Base-by-base conservation (phyloP, 2,329 filamentous ascomycete genomes). In the Leptographium lundbergii region DNA sequence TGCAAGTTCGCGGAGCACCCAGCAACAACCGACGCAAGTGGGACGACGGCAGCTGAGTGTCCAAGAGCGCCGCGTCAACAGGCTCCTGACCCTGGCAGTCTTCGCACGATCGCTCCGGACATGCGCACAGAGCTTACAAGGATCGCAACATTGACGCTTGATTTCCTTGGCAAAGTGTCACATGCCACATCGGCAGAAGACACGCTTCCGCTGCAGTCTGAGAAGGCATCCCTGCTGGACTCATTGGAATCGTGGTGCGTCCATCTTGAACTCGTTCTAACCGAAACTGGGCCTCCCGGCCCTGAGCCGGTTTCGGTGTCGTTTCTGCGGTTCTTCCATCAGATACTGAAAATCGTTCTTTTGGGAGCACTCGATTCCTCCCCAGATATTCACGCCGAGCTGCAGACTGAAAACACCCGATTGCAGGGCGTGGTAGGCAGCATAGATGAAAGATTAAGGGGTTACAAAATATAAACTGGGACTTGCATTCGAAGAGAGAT, bases 321-420 rank as follows among this genome's bases (percentile, higher is more conserved):
- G 59, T 74, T 75, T 58, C 34, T 73, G 61, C 71, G 67, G 9
- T 60, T 70, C 32, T 72, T 74, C 19, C 66, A 70, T 64, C 62
- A 60, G 29, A 66, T 70, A 59, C 57, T 74, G 17, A 71, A 66
- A 61, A 64, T 73, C 19, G 57, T 73, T 61, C 63, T 75, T 13
- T 48, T 73, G 24, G 69, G 71, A 5, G 60, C 64, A 57, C 54
- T 74, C 13, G 65, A 71, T 45, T 67, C 61, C 51, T 68, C 68
- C 32, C 59, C 66, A 57, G 65, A 67, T 59, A 42, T 66, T 54
- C 6, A 64, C 66, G 59, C 58, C 11, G 47, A 66, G 59, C 61
- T 74, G 34, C 67, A n/a, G 57, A 64, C 56, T 17, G 70, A 73
- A 61, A 68, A 67, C 36, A 63, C 69, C 14, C 64, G 61, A 52